Evolutionary conservation across 2,329 filamentous ascomycete genomes (phyloP).

Genomic region (Colletotrichum costaricense): DNA sequence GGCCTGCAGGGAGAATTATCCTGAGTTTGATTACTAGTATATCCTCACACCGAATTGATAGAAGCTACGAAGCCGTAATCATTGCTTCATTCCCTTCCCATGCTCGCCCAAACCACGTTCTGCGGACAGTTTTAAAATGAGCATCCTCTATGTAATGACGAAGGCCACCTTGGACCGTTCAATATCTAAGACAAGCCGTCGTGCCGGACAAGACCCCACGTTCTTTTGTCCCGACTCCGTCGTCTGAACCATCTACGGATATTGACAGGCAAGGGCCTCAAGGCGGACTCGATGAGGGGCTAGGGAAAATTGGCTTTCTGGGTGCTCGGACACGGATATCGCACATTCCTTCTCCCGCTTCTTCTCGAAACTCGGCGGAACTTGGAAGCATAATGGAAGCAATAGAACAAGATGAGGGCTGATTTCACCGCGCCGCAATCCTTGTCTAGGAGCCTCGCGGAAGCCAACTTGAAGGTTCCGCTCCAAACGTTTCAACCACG

Average conservation of each 20-base stretch:
- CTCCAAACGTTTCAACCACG: neutral
- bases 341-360: constrained; percentile 8
- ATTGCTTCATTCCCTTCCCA: constrained; percentile 13
- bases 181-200: neutral
- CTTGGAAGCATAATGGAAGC: constrained; percentile 23
- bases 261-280: neutral
- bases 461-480: constrained; percentile 26
- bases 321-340: neutral
- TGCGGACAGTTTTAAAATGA: constrained; percentile 10
- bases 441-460: constrained; percentile 13
- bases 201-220: neutral
- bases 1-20: neutral
- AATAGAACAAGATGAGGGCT: constrained; percentile 22
- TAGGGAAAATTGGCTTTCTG: neutral
- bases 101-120: neutral
- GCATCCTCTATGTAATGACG: neutral
- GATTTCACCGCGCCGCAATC: constrained; percentile 8
- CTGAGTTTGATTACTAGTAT: constrained; percentile 16
- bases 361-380: constrained; percentile 22
- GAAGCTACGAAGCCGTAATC: neutral
- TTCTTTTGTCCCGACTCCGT: neutral
- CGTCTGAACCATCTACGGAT: constrained; percentile 3
- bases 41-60: constrained; percentile 4
- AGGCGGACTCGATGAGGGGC: neutral
- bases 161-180: neutral